phyloP scores from a whole-genome alignment of 108 stramenopile genomes.

The Skeletonema potamos region DNA sequence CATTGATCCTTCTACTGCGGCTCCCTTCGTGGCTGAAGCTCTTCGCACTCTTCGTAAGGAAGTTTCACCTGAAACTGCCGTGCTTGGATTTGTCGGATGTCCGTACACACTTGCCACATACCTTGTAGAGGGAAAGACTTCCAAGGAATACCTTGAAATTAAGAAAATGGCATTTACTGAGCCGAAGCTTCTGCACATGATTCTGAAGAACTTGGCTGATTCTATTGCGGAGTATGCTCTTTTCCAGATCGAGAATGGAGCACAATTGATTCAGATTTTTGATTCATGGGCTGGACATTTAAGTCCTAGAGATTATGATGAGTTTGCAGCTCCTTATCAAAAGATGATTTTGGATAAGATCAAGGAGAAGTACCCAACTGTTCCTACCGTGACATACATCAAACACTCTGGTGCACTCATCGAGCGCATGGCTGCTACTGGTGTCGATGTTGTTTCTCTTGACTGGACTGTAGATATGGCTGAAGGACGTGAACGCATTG shows the following conservation, averaged over 20 bases:
- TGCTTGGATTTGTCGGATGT: slow-evolving; percentile 98
- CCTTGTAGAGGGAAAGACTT: slow-evolving; percentile 95
- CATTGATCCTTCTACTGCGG: slow-evolving; percentile 78
- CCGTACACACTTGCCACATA: slow-evolving; percentile 99
- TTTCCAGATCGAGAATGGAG: slow-evolving; percentile 96
- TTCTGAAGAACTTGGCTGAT: slow-evolving; percentile 89
- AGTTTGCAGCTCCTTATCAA: slow-evolving; percentile 96
- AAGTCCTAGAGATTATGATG: slow-evolving; percentile 89
- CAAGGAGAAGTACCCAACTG: slow-evolving; percentile 86
- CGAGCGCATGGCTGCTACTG: slow-evolving; percentile 92
- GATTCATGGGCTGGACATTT: slow-evolving; percentile 99
- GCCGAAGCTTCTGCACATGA: slow-evolving; percentile 85
- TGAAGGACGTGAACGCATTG: slow-evolving; percentile 88
- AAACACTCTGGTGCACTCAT: slow-evolving; percentile 89
- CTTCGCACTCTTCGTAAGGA: slow-evolving; percentile 85
- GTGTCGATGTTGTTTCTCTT: slow-evolving; percentile 94
- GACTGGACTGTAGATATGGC: slow-evolving; percentile 99
- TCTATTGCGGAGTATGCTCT: slow-evolving; percentile 92
- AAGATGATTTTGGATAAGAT: slow-evolving; percentile 90
- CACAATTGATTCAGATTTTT: slow-evolving; percentile 98
- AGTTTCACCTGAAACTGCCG: slow-evolving; percentile 88
- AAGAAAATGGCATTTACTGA: slow-evolving; percentile 93
- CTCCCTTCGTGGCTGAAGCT: slow-evolving; percentile 92
- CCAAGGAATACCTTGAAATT: slow-evolving; percentile 91
- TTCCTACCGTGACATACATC: slow-evolving; percentile 95